A percentile compares a stretch with the other conserved stretches of the same genome.
phyloP scores from a whole-genome alignment of 1,284 basidiomycete genomes.

The Trichosporon sp. region DNA sequence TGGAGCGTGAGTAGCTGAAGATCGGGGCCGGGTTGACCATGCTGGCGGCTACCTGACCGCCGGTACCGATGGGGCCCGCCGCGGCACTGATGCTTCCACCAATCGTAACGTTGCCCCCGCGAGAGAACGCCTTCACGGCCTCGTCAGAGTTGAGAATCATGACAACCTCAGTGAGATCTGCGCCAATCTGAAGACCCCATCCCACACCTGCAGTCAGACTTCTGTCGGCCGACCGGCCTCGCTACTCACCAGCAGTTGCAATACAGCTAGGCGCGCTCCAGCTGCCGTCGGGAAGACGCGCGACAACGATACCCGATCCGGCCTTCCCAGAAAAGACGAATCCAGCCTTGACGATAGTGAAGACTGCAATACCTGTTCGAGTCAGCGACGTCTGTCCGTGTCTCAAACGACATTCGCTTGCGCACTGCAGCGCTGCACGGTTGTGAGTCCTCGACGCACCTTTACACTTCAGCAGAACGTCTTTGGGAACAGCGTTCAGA shows the following conservation, averaged over 20 bases:
- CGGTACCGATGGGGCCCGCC: constrained; percentile 91
- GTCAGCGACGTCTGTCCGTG: background rate
- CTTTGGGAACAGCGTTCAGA: constrained; percentile 91
- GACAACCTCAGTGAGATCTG: constrained; percentile 59
- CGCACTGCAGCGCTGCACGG: no score
- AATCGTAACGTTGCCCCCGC: constrained; percentile 93
- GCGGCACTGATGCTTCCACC: constrained; percentile 76
- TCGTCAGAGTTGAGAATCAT: constrained; percentile 96
- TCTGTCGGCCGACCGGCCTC: background rate
- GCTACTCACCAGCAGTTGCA: constrained; percentile 71
- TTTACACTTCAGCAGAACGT: constrained; percentile 80
- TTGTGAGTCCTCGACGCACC: constrained; percentile 53
- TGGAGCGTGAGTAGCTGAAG: constrained; percentile 94
- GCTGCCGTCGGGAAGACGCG: constrained; percentile 88
- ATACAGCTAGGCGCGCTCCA: constrained; percentile 98
- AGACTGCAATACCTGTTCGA: constrained; percentile 76
- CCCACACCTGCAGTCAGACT: constrained; percentile 56
- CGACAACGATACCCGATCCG: constrained; percentile 89
- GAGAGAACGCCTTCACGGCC: constrained; percentile 88
- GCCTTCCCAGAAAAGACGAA: constrained; percentile 96
- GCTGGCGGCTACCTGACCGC: constrained; percentile 80
- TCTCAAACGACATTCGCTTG: background rate
- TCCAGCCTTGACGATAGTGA: constrained; percentile 85
- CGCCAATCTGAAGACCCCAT: constrained; percentile 93
- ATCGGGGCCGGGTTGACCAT: constrained; percentile 91